Evolutionary conservation across 768 basidiomycete genomes (phyloP).

Genomic region (Dentipellis sp.): DNA sequence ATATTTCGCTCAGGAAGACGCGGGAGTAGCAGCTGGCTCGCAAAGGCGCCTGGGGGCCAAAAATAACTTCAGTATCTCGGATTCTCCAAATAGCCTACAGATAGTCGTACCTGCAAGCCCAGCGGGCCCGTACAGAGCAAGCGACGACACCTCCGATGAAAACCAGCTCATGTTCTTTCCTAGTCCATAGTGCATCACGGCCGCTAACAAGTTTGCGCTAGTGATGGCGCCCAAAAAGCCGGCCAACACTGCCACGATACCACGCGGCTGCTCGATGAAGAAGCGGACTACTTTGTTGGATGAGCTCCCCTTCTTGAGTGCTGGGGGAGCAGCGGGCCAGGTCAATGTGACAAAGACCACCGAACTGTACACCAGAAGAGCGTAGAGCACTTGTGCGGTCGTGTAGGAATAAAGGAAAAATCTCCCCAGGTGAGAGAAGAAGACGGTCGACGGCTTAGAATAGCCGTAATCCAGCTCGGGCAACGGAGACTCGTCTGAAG

Average conservation of each 20-base stretch:
- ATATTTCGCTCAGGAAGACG: constrained; percentile 49
- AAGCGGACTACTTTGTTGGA: constrained; percentile 15
- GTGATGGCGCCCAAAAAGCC: constrained; percentile 50
- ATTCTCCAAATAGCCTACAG: background rate
- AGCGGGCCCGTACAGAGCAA: constrained; percentile 69
- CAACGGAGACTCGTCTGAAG: constrained; percentile 61
- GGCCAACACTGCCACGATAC: constrained; percentile 37
- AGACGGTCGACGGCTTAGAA: constrained; percentile 56
- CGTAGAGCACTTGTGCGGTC: constrained; percentile 59
- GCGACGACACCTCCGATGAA: constrained; percentile 48
- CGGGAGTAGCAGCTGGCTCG: constrained; percentile 50
- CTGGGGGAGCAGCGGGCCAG: constrained; percentile 28
- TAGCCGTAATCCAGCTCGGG: constrained; percentile 47
- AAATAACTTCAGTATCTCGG: background rate
- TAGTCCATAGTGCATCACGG: constrained; percentile 52
- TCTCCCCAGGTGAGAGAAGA: constrained; percentile 59
- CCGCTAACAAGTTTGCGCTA: constrained; percentile 62
- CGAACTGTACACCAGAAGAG: constrained; percentile 37
- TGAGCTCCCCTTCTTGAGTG: constrained; percentile 23
- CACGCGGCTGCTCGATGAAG: constrained; percentile 33
- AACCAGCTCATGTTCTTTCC: constrained; percentile 84
- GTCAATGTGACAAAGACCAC: constrained; percentile 33
- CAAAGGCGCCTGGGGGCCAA: constrained; percentile 42
- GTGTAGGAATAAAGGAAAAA: constrained; percentile 71
- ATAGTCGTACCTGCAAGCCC: constrained; percentile 52